A percentile compares a stretch with the other conserved stretches of the same genome.
Conservation (phyloP, 1,139 yeast genomes). For the Chernovozyma aurita region DNA sequence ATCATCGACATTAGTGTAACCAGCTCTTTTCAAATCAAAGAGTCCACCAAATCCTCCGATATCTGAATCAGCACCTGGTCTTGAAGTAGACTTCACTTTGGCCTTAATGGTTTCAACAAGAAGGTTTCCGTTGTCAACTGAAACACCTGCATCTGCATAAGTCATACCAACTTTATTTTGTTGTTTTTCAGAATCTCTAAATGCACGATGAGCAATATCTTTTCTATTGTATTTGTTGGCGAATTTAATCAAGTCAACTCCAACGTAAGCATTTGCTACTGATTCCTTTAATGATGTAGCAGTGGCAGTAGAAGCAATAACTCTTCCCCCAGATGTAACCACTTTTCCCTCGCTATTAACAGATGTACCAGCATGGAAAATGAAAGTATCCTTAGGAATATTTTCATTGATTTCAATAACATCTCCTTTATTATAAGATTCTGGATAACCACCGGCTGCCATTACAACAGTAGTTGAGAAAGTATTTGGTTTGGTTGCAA, state of each 20-base stretch:
- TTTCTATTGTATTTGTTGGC: conserved; percentile 75
- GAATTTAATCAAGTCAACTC: conserved; percentile 74
- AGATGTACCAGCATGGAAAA: conserved; percentile 95
- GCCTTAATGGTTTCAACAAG: conserved; percentile 88
- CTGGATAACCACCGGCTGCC: conserved; percentile 98
- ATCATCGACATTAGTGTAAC: conserved; percentile 64
- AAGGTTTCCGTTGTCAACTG: conserved; percentile 90
- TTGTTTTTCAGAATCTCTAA: conserved; percentile 42
- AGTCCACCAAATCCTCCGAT: conserved; percentile 99
- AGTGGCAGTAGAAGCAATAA: conserved; percentile 88
- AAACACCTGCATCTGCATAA: conserved; percentile 93
- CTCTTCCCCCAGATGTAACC: conserved; percentile 94
- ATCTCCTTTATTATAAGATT: conserved; percentile 79
- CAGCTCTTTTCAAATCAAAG: conserved; percentile 85
- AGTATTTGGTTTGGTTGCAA: conserved; percentile 55
- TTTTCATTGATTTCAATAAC: conserved; percentile 57
- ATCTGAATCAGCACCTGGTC: conserved; percentile 96
- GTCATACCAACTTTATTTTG: conserved; percentile 48
- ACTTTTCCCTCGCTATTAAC: conserved; percentile 48
- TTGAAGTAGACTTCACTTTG: conserved; percentile 88
- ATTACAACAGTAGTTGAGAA: conserved; percentile 90
- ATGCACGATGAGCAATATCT: conserved; percentile 96
- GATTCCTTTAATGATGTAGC: conserved; percentile 75
- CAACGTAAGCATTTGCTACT: conserved; percentile 79
- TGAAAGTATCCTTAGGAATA: conserved; percentile 52